These are phyloP conservation scores for Tuber calosporum DNA, from an alignment of 495 filamentous ascomycete genomes.

Conservation along the genomic window DNA sequence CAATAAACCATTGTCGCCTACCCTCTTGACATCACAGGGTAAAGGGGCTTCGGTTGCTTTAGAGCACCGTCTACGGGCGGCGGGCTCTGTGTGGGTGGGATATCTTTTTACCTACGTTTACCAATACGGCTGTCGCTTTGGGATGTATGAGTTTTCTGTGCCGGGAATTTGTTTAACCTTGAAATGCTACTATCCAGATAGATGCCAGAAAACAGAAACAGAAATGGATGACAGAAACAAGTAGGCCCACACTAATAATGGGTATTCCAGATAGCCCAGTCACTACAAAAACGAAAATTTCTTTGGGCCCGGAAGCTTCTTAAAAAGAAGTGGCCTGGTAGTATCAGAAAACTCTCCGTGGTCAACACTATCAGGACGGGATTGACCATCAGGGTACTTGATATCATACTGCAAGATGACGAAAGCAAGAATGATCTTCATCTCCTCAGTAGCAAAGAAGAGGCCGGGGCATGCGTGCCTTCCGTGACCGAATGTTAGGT, in stretches of 20 bases:
- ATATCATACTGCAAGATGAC: constrained; percentile 49
- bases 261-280: neutral
- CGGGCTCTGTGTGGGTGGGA: neutral
- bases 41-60: neutral
- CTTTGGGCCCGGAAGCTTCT: constrained; percentile 20
- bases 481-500: constrained; percentile 52
- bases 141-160: neutral
- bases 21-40: neutral
- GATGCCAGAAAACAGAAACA: neutral
- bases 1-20: no score
- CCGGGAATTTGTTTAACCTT: neutral
- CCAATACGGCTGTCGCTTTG: neutral
- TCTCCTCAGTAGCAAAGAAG: constrained; percentile 51
- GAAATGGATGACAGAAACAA: neutral
- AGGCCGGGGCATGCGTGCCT: constrained; percentile 51
- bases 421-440: constrained; percentile 47
- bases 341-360: constrained; percentile 43
- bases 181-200: neutral
- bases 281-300: constrained; percentile 22
- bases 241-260: neutral
- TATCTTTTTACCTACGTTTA: neutral
- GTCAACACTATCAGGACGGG: constrained; percentile 42
- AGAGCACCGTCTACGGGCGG: neutral
- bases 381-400: constrained; percentile 44
- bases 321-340: constrained; percentile 42